Base-by-base conservation (phyloP, 345 rosid genomes). In the Sisymbrium altissimum region DNA sequence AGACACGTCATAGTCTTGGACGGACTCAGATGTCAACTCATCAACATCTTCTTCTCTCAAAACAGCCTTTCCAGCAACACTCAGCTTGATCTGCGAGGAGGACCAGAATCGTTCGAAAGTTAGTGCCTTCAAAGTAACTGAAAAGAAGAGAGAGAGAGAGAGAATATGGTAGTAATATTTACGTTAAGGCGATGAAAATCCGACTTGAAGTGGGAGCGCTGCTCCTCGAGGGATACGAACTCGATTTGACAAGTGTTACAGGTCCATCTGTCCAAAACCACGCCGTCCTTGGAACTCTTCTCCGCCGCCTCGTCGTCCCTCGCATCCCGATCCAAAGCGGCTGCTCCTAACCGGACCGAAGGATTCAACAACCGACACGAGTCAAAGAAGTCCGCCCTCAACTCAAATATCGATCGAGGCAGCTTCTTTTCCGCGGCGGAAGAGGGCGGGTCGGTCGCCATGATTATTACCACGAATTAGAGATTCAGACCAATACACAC, bases 161-260 rank as follows among this genome's bases (percentile, higher is more conserved):
- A 32, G 1, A 32, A 32, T n/a, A n/a, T n/a, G 8, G 35, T 7
- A 6, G 1, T n/a, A 23, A 1, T 3, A 2, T 79, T n/a, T 88
- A 91, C 98, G 72, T 91, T 93, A 44, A 93, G 82, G 52, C 97
- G 96, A 81, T 93, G 98, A 72, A 91, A 29, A 72, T 93, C 98
- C 3, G 97, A 89, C 65, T 91, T 91, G 87, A 93, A 93, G 70
- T 93, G 97, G 15, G 83, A 81, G 70, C 98, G 98, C 78, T 93
- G 98, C 58, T 90, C 93, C 60, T 67, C 87, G 50, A 89, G 97
- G 55, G 92, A 92, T 17, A 84, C 84, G 79, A 95, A 92, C 77
- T 87, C 99, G 27, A 81, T 84, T 82, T 81, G 80, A 81, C 99
- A 95, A 61, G 87, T 87, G 69, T 89, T 86, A 83, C 99, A 95